Base-by-base conservation (phyloP, 768 basidiomycete genomes). In the Crassisporium funariophilum region DNA sequence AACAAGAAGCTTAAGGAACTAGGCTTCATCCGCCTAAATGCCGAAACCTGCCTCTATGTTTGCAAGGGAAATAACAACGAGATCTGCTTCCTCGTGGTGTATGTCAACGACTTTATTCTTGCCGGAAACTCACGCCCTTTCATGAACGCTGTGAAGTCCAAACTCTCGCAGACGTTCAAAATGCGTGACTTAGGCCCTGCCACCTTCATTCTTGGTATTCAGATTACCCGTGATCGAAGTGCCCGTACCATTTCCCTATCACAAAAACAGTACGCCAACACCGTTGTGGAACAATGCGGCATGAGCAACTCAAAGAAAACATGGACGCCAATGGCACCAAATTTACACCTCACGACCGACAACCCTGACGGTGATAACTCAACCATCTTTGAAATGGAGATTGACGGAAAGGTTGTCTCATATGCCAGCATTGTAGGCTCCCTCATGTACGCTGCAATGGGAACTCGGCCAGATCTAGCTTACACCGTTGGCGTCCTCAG, bases 151-250 rank as follows among this genome's bases (percentile, higher is more conserved):
- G 12, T 57, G 54, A 41, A 58, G 54, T 38, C 27, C 44, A 21
- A 54, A 54, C 9, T 57, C 34, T 27, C 19, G 10, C 25, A 50
- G 6, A 38, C 48, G 12, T 60, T 63, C 49, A 50, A 59, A n/a
- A 61, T 69, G 15, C 47, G 46, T 0, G 57, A 67, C 37, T 40
- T 63, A 3, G 61, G 66, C 4, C 35, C 56, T 12, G 44, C 63
- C 13, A 47, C 52, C 23, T 58, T 55, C 46, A 46, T 66, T 11
- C 50, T 66, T 2, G 59, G 58, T 8, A 54, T 66, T 22, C 33
- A 55, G 37, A 52, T 65, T 39, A 51, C 23, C 4, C 46, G 53
- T 2, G 41, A 57, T 29, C 47, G 35, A n/a, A 15, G n/a, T 16
- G 20, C 19, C 11, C 12, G 49, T 8, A 25, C 20, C 8, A 41